These are phyloP conservation scores for Amauroascus niger DNA, from an alignment of 2,329 filamentous ascomycete species.

Conservation along the genomic window DNA sequence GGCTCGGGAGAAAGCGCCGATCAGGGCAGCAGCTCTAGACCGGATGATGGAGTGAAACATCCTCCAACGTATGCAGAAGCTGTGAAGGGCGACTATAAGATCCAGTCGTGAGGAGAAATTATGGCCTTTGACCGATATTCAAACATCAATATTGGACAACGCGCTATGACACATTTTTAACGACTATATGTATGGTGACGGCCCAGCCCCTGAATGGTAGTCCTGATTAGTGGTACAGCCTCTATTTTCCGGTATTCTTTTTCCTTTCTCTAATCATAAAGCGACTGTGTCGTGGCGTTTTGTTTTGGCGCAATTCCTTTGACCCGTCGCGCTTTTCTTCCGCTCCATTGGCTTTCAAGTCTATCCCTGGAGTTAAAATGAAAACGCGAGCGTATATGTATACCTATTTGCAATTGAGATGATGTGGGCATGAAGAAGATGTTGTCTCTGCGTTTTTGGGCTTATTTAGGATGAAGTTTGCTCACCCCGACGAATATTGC, in stretches of 20 bases:
- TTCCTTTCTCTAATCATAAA: background rate
- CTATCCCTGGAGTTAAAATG: background rate
- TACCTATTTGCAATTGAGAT: background rate
- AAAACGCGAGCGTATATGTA: background rate
- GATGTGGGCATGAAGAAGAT: background rate
- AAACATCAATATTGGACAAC: background rate
- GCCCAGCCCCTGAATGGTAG: background rate
- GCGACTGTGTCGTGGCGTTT: background rate
- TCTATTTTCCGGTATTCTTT: background rate
- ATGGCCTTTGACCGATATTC: background rate
- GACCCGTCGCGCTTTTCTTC: background rate
- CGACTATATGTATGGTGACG: too few relatives aligned
- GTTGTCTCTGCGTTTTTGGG: background rate
- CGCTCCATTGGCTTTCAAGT: background rate
- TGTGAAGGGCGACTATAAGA: constrained; percentile 80
- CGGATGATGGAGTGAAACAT: constrained; percentile 33
- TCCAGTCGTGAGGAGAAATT: constrained; percentile 50
- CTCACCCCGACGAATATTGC: too few relatives aligned
- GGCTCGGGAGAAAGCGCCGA: background rate
- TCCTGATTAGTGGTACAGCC: background rate
- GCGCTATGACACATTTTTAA: background rate
- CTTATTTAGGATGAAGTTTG: background rate
- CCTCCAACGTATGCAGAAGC: constrained; percentile 88
- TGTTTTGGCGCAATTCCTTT: background rate
- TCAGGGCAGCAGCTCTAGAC: constrained; percentile 27